Evolutionary conservation across 2,329 filamentous ascomycete genomes (phyloP).

Genomic region (Scorias spongiosa): DNA sequence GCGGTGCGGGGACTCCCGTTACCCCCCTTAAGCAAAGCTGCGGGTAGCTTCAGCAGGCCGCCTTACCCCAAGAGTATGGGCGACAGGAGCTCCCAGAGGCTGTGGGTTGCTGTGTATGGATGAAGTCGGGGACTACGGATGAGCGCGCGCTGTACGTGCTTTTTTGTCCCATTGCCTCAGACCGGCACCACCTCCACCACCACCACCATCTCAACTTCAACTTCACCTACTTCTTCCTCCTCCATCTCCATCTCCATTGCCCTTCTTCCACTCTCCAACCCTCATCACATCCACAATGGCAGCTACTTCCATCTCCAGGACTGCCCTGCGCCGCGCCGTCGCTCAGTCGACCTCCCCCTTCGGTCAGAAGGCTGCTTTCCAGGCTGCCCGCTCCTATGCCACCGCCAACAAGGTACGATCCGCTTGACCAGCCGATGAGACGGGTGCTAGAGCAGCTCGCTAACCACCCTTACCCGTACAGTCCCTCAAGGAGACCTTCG

Average conservation of each 20-base stretch:
- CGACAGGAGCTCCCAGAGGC: too few relatives aligned
- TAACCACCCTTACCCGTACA: slow-evolving; percentile 27
- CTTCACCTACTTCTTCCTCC: neutral
- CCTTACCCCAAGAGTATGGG: too few relatives aligned
- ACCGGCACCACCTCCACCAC: neutral
- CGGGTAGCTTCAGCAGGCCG: too few relatives aligned
- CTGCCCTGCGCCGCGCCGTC: slow-evolving; percentile 66
- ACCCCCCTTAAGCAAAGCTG: too few relatives aligned
- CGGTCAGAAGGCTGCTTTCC: slow-evolving; percentile 47
- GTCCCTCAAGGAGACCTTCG: slow-evolving; percentile 97
- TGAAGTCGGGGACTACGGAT: too few relatives aligned
- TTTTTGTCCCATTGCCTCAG: neutral
- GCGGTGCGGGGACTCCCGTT: too few relatives aligned
- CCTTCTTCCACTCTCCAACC: slow-evolving; percentile 1
- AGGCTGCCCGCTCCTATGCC: slow-evolving; percentile 78
- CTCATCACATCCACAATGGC: slow-evolving; percentile 17
- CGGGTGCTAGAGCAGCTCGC: slow-evolving; percentile 7
- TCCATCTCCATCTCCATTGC: neutral
- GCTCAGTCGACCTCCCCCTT: slow-evolving; percentile 48
- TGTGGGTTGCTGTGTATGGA: too few relatives aligned
- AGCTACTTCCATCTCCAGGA: slow-evolving; percentile 32
- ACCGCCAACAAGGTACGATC: slow-evolving; percentile 69
- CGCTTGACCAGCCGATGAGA: neutral
- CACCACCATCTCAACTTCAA: neutral
- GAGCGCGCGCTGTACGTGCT: neutral